Conservation (phyloP, 1,284 basidiomycete species). For the Blastosporella zonata region DNA sequence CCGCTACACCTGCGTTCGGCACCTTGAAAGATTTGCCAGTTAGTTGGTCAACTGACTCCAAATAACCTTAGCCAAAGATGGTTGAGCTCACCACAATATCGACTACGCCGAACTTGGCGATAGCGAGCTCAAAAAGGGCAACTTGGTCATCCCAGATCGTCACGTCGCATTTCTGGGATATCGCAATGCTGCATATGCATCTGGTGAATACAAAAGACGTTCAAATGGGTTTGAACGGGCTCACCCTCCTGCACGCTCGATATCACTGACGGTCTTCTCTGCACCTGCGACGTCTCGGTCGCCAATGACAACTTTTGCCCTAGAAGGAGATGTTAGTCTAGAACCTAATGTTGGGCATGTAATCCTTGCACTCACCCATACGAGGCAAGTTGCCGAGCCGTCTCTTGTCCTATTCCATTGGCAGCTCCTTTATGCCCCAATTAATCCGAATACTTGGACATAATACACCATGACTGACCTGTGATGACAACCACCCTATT, state of each 20-base stretch:
- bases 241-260: conserved; percentile 45
- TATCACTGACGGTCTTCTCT: conserved; percentile 39
- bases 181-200: conserved; percentile 37
- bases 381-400: conserved; percentile 43
- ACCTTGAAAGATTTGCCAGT: conserved; percentile 31
- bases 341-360: neutral
- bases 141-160: conserved; percentile 54
- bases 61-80: neutral
- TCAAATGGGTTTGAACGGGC: conserved; percentile 14
- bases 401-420: conserved; percentile 53
- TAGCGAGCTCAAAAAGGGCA: conserved; percentile 48
- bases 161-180: conserved; percentile 47
- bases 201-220: neutral
- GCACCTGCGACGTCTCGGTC: conserved; percentile 44
- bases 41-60: neutral
- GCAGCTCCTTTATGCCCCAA: conserved; percentile 40
- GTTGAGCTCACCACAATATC: conserved; percentile 46
- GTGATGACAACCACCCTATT: conserved; percentile 58
- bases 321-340: conserved; percentile 22
- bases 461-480: conserved; percentile 29
- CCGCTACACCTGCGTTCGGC: conserved; percentile 54
- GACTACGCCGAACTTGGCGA: conserved; percentile 43
- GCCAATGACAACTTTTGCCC: conserved; percentile 56
- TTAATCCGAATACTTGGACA: neutral
- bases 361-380: conserved; percentile 38